Conservation (phyloP, 257 asterid species). For the Salvia splendens region DNA sequence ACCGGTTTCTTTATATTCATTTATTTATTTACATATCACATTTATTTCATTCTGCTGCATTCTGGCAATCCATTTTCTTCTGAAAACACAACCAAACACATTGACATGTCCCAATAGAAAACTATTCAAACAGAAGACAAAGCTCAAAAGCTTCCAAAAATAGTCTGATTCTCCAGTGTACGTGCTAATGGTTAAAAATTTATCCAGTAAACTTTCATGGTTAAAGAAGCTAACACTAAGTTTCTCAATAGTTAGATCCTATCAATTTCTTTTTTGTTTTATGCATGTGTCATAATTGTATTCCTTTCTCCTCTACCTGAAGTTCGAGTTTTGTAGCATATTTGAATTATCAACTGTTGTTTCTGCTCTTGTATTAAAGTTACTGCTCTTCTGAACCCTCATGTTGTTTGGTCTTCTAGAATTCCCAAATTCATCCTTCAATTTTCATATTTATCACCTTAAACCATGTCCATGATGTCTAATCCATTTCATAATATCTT, state of each 20-base stretch:
- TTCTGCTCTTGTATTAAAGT: slow-evolving; percentile 11
- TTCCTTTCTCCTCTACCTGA: slow-evolving; percentile 17
- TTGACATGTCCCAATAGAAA: background rate
- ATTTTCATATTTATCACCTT: slow-evolving; percentile 14
- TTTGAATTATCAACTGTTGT: slow-evolving; percentile 15
- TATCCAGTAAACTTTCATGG: background rate
- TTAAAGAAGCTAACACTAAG: slow-evolving; percentile 13
- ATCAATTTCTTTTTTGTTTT: slow-evolving; percentile 26
- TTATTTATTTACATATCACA: slow-evolving; percentile 7
- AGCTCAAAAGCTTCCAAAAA: background rate
- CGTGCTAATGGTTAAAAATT: slow-evolving; percentile 14
- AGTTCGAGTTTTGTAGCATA: slow-evolving; percentile 6
- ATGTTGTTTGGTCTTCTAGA: slow-evolving; percentile 19
- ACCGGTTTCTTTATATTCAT: background rate
- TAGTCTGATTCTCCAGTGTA: slow-evolving; percentile 15
- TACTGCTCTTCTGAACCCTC: slow-evolving; percentile 10
- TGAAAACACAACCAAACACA: background rate
- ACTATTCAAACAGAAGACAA: background rate
- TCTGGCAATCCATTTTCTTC: background rate
- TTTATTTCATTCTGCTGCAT: slow-evolving; percentile 16
- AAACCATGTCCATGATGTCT: slow-evolving; percentile 18
- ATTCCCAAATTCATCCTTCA: slow-evolving; percentile 23
- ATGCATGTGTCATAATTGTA: slow-evolving; percentile 7
- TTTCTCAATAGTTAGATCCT: background rate
- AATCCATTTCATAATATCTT: slow-evolving; percentile 20